Evolutionary conservation across 176 grass and related monocot species (phyloP).

Genomic region (Bromus sterilis): DNA sequence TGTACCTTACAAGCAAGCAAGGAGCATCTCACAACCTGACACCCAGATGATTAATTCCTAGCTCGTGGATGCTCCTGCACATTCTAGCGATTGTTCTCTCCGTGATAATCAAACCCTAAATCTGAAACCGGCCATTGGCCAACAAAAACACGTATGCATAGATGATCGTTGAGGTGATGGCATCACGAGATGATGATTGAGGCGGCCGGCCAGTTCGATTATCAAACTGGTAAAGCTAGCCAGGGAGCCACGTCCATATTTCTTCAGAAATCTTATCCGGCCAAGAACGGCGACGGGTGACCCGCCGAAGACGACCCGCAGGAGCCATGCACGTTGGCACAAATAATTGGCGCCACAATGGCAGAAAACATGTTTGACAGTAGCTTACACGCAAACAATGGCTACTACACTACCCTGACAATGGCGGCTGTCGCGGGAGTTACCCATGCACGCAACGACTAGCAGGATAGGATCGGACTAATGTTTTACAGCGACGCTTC

Average conservation of each 20-base stretch:
- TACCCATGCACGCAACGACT: background rate
- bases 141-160: background rate
- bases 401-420: conserved; percentile 4
- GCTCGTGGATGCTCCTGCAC: background rate
- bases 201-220: background rate
- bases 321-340: background rate
- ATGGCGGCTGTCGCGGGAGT: background rate
- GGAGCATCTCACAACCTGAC: too few species aligned
- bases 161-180: background rate
- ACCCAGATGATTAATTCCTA: too few species aligned
- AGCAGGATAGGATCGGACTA: background rate
- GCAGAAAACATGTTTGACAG: conserved; percentile 3
- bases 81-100: background rate
- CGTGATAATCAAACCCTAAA: background rate
- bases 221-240: background rate
- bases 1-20: too few species aligned
- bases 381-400: conserved; percentile 39
- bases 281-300: conserved; percentile 7
- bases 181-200: conserved; percentile 2
- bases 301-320: background rate
- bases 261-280: conserved; percentile 12
- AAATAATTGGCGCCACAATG: conserved; percentile 14
- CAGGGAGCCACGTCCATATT: background rate
- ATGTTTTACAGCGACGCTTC: conserved; percentile 4
- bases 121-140: background rate